Percentiles rank a stretch among this genome's conserved stretches.
Evolutionary conservation across 768 basidiomycete species (phyloP).

Genomic region (Termitomyces sp.): DNA sequence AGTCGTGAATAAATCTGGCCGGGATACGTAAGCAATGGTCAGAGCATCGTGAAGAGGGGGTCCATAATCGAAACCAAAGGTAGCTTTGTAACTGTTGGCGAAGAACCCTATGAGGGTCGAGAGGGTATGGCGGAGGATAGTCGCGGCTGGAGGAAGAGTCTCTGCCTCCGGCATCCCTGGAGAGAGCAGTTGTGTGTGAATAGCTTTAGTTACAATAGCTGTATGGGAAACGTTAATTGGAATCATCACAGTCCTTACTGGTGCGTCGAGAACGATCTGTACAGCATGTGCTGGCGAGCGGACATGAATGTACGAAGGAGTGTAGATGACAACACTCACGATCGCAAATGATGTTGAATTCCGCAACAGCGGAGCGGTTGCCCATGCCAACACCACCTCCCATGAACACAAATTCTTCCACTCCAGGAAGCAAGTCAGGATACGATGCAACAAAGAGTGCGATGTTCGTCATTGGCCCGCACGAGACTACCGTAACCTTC

Average conservation of each 20-base stretch:
- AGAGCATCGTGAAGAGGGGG: slow-evolving; percentile 88
- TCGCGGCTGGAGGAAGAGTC: slow-evolving; percentile 26
- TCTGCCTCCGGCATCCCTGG: slow-evolving; percentile 18
- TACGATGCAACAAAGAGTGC: slow-evolving; percentile 59
- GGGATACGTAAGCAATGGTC: slow-evolving; percentile 70
- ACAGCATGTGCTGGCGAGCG: slow-evolving; percentile 62
- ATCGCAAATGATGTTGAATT: slow-evolving; percentile 80
- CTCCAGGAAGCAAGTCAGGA: slow-evolving; percentile 42
- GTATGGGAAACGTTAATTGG: slow-evolving; percentile 88
- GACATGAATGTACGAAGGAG: neutral
- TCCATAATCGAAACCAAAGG: slow-evolving; percentile 79
- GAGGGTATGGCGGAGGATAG: slow-evolving; percentile 61
- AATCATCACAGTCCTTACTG: slow-evolving; percentile 69
- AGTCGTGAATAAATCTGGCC: slow-evolving; percentile 59
- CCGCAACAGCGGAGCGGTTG: slow-evolving; percentile 75
- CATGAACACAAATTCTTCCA: slow-evolving; percentile 82
- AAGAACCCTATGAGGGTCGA: slow-evolving; percentile 76
- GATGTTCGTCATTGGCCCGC: slow-evolving; percentile 83
- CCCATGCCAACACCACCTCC: slow-evolving; percentile 87
- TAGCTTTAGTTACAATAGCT: slow-evolving; percentile 59
- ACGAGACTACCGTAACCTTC: slow-evolving; percentile 67
- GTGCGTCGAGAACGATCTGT: slow-evolving; percentile 72
- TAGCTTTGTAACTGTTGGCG: slow-evolving; percentile 61
- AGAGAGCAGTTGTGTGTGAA: slow-evolving; percentile 50
- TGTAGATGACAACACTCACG: slow-evolving; percentile 42